Base-by-base conservation (phyloP, 192 early-diverging fungal genomes). In the Coemansia sp. region DNA sequence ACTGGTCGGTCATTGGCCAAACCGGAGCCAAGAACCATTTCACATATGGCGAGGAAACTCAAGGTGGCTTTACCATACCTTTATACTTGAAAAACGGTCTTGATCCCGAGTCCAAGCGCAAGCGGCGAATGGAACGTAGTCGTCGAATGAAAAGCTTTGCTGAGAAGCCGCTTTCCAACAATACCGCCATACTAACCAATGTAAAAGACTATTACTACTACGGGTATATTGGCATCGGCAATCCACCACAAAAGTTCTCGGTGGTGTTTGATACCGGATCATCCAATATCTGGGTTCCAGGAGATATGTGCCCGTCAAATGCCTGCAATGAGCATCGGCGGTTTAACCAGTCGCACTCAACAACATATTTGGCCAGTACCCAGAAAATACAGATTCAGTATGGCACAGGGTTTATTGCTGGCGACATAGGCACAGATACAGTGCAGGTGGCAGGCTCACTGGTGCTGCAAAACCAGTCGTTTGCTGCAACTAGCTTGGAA, bases 321-420 rank as follows among this genome's bases (percentile, higher is more conserved):
- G 88, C 88, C 0, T 91, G 89, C 59, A 91, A 83, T 64, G 72
- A 95, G 26, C 96, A 97, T 75, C 80, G 83, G 37, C 79, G 86
- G 6, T 99, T 85, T 70, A 86, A 92, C 57, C 78, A 86, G 18
- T 52, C 41, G 19, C 66, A 86, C 42, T 93, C 91, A 0, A 49
- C 50, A 4, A 87, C 91, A 11, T 94, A 83, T 75, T 70, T 59
- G 23, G 55, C 80, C 38, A 68, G 57, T 15, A 21, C 42, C 5
- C 57, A 78, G 31, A 80, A 83, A 47, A 96, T 99, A 79, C 85
- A 90, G 35, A 96, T 99, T 64, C 92, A 87, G 51, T 99, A 99
- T 56, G 95, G 95, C 35, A 85, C 87, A 31, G 97, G 95, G 14
- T 83, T 88, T 12, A 82, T 99, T 38, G 94, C 97, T 53, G 97